Evolutionary conservation across 73 alveolate species (phyloP).

Genomic region (Tetrahymena malaccensis): DNA sequence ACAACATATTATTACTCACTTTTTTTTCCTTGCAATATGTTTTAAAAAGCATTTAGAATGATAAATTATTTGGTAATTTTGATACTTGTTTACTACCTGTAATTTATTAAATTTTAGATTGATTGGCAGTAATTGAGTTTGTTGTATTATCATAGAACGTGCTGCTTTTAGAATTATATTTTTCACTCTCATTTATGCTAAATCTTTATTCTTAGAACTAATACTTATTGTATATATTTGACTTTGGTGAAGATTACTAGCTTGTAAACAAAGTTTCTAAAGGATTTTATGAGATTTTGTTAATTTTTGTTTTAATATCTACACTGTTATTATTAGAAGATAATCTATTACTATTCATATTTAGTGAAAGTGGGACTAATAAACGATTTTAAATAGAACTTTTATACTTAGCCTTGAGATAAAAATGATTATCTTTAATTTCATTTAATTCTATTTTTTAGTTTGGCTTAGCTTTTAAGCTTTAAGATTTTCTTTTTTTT

Average conservation of each 20-base stretch:
- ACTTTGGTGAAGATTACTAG: not conserved
- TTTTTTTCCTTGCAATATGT: not conserved
- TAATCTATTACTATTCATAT: not conserved
- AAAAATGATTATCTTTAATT: not conserved
- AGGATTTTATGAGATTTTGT: not conserved
- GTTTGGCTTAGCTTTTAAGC: too few species aligned
- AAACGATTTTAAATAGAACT: not conserved
- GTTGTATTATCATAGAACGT: not conserved
- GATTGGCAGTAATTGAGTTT: not conserved
- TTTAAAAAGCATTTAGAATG: not conserved
- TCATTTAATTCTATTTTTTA: not conserved
- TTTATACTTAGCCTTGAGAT: not conserved
- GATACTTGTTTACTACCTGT: not conserved
- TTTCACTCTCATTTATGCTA: not conserved
- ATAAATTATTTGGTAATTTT: not conserved
- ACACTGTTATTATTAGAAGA: not conserved
- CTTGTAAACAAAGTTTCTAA: not conserved
- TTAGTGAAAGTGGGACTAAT: not conserved
- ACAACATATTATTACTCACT: not conserved
- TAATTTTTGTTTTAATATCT: not conserved
- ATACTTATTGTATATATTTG: not conserved
- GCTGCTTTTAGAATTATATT: not conserved
- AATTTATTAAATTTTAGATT: not conserved
- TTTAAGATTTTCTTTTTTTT: too few species aligned
- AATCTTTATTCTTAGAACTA: not conserved